Base-by-base conservation (phyloP, 1,284 basidiomycete genomes). In the Fistulinella cinereoalba region DNA sequence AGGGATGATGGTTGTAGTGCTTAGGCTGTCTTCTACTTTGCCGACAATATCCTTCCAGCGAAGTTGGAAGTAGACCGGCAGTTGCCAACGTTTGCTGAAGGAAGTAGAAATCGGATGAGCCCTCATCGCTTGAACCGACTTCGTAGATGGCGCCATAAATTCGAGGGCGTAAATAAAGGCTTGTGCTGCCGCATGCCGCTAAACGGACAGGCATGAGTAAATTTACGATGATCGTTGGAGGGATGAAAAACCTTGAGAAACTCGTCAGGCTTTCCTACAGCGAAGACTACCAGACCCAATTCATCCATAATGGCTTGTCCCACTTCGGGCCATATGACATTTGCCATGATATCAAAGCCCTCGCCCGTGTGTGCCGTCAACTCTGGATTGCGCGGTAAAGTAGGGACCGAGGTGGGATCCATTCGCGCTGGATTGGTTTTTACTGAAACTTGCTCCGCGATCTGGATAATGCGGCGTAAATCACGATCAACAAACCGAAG, bases 21-120 rank as follows among this genome's bases (percentile, higher is more conserved):
- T 62, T 21, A 96, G 68, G 1, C 71, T 69, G 9, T 83, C 80
- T 68, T 97, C 95, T 13, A 95, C 69, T 37, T 75, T 75, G 0
- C 75, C 69, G 1, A 96, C 83, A 44, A 97, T 89, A 58, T 97
- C 94, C 64, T 97, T 96, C 87, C 94, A 96, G n/a, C 95, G 80
- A 54, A 99, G 74, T 64, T 99, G 96, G 67, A 97, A 98, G 65
- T 99, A 99, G 15, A 98, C 89, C 1, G 92, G 89, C 6, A 99
- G 75, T 63, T 98, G 96, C 95, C 96, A 99, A 33, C 93, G 77
- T 46, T 82, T 77, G 60, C 88, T 82, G 58, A 98, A 96, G 0
- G 83, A 67, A 7, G 64, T 56, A 65, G 87, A 95, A 4, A 83
- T 73, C 0, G 83, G 77, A 64, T 92, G 88, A 4, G 70, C 60